Conservation (phyloP, 2,329 filamentous ascomycete genomes). For the Colletotrichum spaethianum region DNA sequence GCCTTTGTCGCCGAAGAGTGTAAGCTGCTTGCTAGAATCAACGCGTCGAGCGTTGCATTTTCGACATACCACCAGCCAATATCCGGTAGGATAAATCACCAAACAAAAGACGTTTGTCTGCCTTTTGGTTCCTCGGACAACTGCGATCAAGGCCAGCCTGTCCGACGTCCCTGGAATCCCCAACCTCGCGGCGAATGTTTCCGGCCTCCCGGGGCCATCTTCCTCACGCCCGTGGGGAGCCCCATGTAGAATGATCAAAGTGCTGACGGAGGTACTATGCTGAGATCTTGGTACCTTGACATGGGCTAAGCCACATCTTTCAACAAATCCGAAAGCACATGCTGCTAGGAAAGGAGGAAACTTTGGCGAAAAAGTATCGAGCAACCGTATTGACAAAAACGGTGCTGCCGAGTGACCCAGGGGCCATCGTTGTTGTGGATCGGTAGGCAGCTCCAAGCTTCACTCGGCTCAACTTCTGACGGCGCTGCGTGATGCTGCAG, state of each 20-base stretch:
- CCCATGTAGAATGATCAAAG: neutral
- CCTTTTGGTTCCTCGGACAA: neutral
- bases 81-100: neutral
- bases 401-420: neutral
- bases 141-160: slow-evolving; percentile 34
- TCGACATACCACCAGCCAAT: neutral
- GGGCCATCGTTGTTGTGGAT: neutral
- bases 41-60: neutral
- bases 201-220: slow-evolving; percentile 17
- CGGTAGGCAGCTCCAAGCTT: neutral
- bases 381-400: neutral
- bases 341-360: neutral
- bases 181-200: slow-evolving; percentile 24
- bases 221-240: neutral
- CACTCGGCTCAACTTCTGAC: neutral
- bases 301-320: neutral
- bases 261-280: neutral
- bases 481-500: neutral
- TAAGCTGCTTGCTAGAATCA: neutral
- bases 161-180: slow-evolving; percentile 25
- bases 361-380: neutral
- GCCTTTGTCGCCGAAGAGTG: neutral
- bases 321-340: neutral
- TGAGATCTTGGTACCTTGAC: slow-evolving; percentile 9
- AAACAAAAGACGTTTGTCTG: neutral